Base-by-base conservation (phyloP, 371 early-diverging fungal genomes). In the Syncephalastrum monosporum region DNA sequence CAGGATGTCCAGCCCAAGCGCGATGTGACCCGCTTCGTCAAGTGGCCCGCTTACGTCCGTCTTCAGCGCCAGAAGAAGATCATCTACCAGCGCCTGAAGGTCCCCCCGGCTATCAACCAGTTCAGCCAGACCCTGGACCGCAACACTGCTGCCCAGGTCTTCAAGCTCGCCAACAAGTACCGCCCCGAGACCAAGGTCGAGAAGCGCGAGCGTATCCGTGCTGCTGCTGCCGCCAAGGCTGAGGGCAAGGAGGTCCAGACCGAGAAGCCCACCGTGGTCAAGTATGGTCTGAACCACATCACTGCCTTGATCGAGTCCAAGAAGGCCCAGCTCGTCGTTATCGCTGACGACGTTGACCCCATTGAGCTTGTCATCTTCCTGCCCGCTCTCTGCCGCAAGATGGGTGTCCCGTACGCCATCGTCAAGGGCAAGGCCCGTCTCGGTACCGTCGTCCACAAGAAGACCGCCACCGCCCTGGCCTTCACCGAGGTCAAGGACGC, bases 211-310 rank as follows among this genome's bases (percentile, higher is more conserved):
- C 95, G 99, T 84, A 84, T 99, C 65, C 82, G 81, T 54, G 89
- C 83, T 46, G 85, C 88, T 67, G 93, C 93, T 57, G 80, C 79
- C 61, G 77, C 85, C 77, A 84, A 86, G 79, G 92, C 93, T 57
- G 91, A 91, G 64, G 94, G 93, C 65, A 89, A 91, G 85, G 88
- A 91, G 80, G 88, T 87, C 68, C 86, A 86, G 67, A 86, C 92
- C 68, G 92, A 91, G 81, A 99, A 99, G 92, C 99, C 99, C 55
- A 73, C 88, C 61, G 79, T 95, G 60, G 87, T 98, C 86, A 98
- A 99, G 91, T 95, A 92, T 85, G 99, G 99, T 82, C 89, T 99
- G 74, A 99, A 99, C 91, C 99, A 99, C 89, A 91, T 99, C 75
- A 95, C 97, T 60, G 92, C 95, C 55, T 83, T 99, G 48, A 84